A percentile compares a stretch with the other conserved stretches of the same genome.
phyloP scores from a whole-genome alignment of 352 stramenopile genomes.

The Phytophthora fragariaefolia region DNA sequence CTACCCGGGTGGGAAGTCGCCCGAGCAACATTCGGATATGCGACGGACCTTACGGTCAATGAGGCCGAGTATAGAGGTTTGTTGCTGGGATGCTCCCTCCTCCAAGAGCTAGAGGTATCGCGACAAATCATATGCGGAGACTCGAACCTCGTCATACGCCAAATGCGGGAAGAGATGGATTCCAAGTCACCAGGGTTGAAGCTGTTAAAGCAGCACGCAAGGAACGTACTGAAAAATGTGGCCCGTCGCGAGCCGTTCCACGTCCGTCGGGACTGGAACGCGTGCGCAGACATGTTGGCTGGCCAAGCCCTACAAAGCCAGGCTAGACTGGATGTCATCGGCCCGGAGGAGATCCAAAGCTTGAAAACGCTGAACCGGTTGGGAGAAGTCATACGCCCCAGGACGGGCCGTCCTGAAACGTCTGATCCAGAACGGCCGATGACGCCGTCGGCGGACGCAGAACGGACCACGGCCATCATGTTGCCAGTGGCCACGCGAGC shows the following conservation, averaged over 20 bases:
- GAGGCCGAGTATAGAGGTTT: too few relatives aligned
- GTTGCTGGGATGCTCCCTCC: too few relatives aligned
- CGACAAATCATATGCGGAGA: slow-evolving; percentile 6
- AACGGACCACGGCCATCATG: background rate
- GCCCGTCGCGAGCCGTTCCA: background rate
- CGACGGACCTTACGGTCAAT: too few relatives aligned
- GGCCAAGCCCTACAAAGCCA: slow-evolving; percentile 1
- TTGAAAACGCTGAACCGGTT: background rate
- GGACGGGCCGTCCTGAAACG: background rate
- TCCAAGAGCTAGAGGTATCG: too few relatives aligned
- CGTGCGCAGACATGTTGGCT: background rate
- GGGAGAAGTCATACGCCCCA: background rate
- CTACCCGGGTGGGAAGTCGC: too few relatives aligned
- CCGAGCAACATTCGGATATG: too few relatives aligned
- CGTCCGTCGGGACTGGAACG: slow-evolving; percentile 11
- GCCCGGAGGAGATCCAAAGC: background rate
- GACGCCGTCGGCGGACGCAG: too few relatives aligned
- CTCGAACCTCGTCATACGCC: slow-evolving; percentile 1
- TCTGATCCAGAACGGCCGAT: background rate
- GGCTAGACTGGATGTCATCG: background rate
- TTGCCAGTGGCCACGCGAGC: background rate
- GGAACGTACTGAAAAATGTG: background rate
- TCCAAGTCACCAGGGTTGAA: background rate
- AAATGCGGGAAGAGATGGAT: slow-evolving; percentile 10
- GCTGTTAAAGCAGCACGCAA: background rate